These are phyloP conservation scores for Piper longum DNA, from an alignment of 164 flowering plant species.

Conservation along the genomic window DNA sequence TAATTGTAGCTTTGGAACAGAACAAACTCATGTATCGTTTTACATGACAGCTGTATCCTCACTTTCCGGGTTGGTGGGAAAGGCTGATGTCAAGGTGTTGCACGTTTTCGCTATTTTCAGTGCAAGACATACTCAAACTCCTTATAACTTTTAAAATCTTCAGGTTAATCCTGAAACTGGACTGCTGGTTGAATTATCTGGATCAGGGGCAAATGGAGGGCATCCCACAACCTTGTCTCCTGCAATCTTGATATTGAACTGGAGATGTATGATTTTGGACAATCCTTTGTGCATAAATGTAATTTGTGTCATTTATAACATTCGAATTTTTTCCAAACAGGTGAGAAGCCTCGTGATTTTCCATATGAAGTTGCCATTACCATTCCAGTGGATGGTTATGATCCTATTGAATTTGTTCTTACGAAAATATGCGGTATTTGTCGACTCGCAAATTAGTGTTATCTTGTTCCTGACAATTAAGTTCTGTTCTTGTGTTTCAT, in stretches of 20 bases:
- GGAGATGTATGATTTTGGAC: slow-evolving; percentile 51
- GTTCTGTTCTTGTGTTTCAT: too few relatives aligned
- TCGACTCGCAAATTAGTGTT: not conserved
- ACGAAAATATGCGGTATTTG: slow-evolving; percentile 67
- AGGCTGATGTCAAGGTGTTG: slow-evolving; percentile 62
- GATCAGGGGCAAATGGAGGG: slow-evolving; percentile 54
- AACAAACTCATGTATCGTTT: slow-evolving; percentile 59
- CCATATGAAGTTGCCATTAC: slow-evolving; percentile 75
- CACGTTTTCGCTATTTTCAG: not conserved
- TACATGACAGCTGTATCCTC: slow-evolving; percentile 83
- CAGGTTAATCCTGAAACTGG: slow-evolving; percentile 68
- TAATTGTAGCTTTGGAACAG: slow-evolving; percentile 67
- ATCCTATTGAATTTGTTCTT: slow-evolving; percentile 61
- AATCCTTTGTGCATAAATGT: not conserved
- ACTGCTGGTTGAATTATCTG: slow-evolving; percentile 50
- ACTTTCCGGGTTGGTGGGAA: slow-evolving; percentile 49
- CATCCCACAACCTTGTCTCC: slow-evolving; percentile 91
- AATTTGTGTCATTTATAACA: not conserved
- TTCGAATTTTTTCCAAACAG: slow-evolving; percentile 20
- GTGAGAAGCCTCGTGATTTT: slow-evolving; percentile 40
- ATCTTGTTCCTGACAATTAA: not conserved
- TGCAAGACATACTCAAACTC: not conserved
- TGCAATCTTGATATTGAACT: slow-evolving; percentile 43
- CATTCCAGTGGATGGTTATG: slow-evolving; percentile 74
- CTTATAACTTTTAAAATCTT: slow-evolving; percentile 2